Evolutionary conservation across 179 eudicot species (phyloP), one percentile per base, ranked within the genome.

Genomic region (Drosera spatulata): DNA sequence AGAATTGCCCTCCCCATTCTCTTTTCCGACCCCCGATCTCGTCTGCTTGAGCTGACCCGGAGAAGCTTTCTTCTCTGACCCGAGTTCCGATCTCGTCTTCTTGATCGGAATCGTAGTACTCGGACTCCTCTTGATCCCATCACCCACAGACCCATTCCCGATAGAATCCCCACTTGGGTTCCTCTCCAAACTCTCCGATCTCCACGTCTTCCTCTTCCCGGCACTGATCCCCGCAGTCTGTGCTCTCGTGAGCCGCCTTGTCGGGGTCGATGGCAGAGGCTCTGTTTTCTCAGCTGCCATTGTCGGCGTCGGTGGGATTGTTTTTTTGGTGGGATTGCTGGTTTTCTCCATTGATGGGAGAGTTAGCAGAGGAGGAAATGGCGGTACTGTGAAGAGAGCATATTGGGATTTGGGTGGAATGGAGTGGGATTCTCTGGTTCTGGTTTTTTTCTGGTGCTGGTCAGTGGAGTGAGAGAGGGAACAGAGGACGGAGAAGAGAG

Each of bases 61-160:
- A 51, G 33, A 22, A 1, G n/a, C n/a, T n/a, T 22, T 69, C 43
- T 41, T 62, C 44, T 60, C 70, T 64, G 10, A 46, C 10, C 14
- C 51, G 5, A 64, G 22, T 6, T 68, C 73, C 43, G 78, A 71
- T 72, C 74, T 72, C 56, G 71, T 59, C 61, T 61, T 78, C 73
- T 60, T 69, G 4, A 45, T 54, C 67, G 57, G 71, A 62, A 69
- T 2, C 33, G 75, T 64, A 56, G 63, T 61, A 64, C 37, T 69
- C 62, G 60, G 61, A 53, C 61, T 59, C 44, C 51, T 65, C 66
- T 69, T 76, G 15, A 56, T 77, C 2, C 50, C 12, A n/a, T 58
- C 63, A 39, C 60, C 65, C 33, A 53, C 74, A 54, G 55, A 59
- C 44, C 56, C 64, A 57, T 66, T 76, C 22, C n/a, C 39, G 55